Conservation (phyloP, 495 filamentous ascomycete species). For the Aspergillus nanangensis region DNA sequence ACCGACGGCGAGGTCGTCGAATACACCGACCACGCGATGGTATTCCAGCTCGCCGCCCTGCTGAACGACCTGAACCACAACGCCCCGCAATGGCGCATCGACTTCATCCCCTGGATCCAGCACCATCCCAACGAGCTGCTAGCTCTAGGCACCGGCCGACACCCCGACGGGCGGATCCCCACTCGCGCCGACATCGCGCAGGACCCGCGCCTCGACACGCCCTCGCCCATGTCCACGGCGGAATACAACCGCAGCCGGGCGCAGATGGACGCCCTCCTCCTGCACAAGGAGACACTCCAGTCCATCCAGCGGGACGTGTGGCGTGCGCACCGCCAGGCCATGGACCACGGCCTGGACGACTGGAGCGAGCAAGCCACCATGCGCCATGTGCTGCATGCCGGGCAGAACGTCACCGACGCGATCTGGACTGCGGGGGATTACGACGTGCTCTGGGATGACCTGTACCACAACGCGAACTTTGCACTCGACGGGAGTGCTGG, state of each 20-base stretch:
- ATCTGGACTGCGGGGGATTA: slow-evolving; percentile 22
- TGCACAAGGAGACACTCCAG: slow-evolving; percentile 14
- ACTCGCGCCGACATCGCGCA: slow-evolving; percentile 28
- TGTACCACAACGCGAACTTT: slow-evolving; percentile 24
- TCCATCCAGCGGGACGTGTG: slow-evolving; percentile 19
- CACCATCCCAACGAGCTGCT: slow-evolving; percentile 46
- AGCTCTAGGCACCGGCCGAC: slow-evolving; percentile 44
- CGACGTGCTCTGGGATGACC: slow-evolving; percentile 22
- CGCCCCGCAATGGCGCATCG: slow-evolving; percentile 44
- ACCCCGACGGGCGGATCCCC: slow-evolving; percentile 41
- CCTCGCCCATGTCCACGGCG: slow-evolving; percentile 2
- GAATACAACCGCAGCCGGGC: slow-evolving; percentile 11
- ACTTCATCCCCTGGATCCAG: slow-evolving; percentile 64
- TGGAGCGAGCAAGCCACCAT: slow-evolving; percentile 26
- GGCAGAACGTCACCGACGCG: slow-evolving; percentile 21
- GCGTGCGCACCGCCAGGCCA: slow-evolving; percentile 16
- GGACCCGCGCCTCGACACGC: slow-evolving; percentile 17
- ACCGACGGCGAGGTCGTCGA: slow-evolving; percentile 39
- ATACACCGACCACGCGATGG: slow-evolving; percentile 51
- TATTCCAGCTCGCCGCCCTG: slow-evolving; percentile 53
- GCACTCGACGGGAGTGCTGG: slow-evolving; percentile 15
- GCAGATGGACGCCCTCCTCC: slow-evolving; percentile 15
- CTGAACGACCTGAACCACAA: slow-evolving; percentile 53
- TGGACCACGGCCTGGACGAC: slow-evolving; percentile 22
- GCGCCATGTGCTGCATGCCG: slow-evolving; percentile 19